Evolutionary conservation across 495 filamentous ascomycete genomes (phyloP).

Genomic region (Endocarpon pusillum): DNA sequence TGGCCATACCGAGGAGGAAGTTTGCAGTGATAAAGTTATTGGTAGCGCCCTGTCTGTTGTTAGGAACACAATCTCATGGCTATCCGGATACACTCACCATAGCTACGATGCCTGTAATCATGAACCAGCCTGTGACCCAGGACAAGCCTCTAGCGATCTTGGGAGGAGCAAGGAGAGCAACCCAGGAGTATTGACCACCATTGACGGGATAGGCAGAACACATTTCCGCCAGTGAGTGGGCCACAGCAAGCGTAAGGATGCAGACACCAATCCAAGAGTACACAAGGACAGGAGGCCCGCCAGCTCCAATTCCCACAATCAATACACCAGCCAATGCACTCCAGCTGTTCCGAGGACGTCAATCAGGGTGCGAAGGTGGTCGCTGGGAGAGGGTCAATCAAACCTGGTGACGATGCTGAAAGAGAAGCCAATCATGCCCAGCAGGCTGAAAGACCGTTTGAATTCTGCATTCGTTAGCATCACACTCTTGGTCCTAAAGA

Average conservation of each 20-base stretch:
- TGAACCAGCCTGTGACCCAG: conserved; percentile 33
- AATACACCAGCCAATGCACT: conserved; percentile 38
- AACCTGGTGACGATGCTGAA: conserved; percentile 41
- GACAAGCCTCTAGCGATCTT: conserved; percentile 28
- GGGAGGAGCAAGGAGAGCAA: conserved; percentile 36
- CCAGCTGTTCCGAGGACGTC: conserved; percentile 23
- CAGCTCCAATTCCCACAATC: conserved; percentile 35
- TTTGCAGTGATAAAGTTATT: conserved; percentile 40
- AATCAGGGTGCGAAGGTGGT: background rate
- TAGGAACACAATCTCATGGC: too few relatives aligned
- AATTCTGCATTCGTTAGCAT: conserved; percentile 22
- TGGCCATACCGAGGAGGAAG: conserved; percentile 37
- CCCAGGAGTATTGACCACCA: conserved; percentile 41
- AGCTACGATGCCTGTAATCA: conserved; percentile 28
- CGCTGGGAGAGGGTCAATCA: conserved; percentile 2
- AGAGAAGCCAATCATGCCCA: conserved; percentile 42
- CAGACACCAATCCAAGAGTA: conserved; percentile 37
- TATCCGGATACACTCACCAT: too few relatives aligned
- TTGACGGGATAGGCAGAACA: conserved; percentile 35
- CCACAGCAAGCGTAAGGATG: conserved; percentile 32
- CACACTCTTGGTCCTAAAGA: background rate
- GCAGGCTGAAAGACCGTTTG: conserved; percentile 37
- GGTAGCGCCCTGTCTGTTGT: too few relatives aligned
- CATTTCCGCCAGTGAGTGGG: conserved; percentile 42
- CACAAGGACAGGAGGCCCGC: conserved; percentile 40